Base-by-base conservation (phyloP, 345 rosid genomes). In the Citrus glauca region DNA sequence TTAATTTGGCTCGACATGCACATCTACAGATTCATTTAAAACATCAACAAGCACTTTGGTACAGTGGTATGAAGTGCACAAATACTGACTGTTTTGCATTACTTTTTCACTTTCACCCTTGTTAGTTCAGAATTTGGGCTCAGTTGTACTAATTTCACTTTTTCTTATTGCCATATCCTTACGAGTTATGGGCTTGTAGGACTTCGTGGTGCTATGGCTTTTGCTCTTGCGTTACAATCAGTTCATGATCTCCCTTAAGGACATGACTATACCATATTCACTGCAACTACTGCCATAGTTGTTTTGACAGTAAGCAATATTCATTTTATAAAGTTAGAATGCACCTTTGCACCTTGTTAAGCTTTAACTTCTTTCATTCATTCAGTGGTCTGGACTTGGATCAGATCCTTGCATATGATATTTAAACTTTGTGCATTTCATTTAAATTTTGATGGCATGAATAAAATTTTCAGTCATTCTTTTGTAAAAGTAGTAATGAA, bases 181-280 rank as follows among this genome's bases (percentile, higher is more conserved):
- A 77, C 69, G 72, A 76, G 70, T 62, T 55, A 16, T 85, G 85
- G 76, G 66, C 63, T 63, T 83, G 79, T 19, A 94, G 98, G 98
- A 62, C 98, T 94, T 88, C 85, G 97, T 85, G 98, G 99, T 64
- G 99, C 99, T 30, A 96, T 96, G 99, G 99, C 99, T 74, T 96
- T 96, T 91, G 99, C 99, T 68, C 97, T 96, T 88, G 99, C 99
- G 79, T 87, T 96, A 87, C 98, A 96, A 81, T 92, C 99, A 27
- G 84, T 96, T 80, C 99, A 96, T 78, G 98, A 96, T 80, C 97
- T 96, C 77, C 97, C 97, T 19, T 97, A 92, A 80, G 99, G 99
- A 73, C 99, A 94, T 83, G 99, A 98, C 73, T 97, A 94, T 82
- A 96, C 98, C 64, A 94, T 96, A 85, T 96, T 96, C 84, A 91